A percentile compares a stretch with the other conserved stretches of the same genome.
These are phyloP conservation scores for Wickerhamomyces canadensis DNA, from an alignment of 805 yeast genomes.

Conservation along the genomic window DNA sequence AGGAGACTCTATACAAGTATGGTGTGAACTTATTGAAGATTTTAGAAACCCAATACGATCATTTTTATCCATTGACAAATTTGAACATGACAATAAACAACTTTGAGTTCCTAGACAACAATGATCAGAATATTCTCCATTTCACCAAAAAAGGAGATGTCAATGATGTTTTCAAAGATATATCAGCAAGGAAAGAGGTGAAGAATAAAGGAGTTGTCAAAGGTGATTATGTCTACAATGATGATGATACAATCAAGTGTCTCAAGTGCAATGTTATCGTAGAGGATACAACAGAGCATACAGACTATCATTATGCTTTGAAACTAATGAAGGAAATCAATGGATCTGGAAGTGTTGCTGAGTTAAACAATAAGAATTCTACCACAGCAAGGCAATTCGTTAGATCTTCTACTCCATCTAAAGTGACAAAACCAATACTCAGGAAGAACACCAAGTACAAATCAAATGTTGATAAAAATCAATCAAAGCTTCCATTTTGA, in stretches of 20 bases:
- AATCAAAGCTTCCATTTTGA: conserved; percentile 21
- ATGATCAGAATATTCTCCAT: conserved; percentile 13
- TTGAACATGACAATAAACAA: conserved; percentile 48
- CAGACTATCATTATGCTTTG: conserved; percentile 49
- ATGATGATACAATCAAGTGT: conserved; percentile 5
- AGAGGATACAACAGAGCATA: conserved; percentile 37
- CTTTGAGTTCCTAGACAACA: conserved; percentile 37
- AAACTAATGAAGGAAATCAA: conserved; percentile 41
- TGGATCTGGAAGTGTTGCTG: conserved; percentile 22
- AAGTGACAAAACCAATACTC: not conserved
- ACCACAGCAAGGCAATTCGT: conserved; percentile 5
- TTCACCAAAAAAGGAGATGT: conserved; percentile 16
- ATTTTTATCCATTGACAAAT: conserved; percentile 43
- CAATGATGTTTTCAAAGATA: conserved; percentile 5
- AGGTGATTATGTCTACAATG: not conserved
- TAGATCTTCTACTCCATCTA: not conserved
- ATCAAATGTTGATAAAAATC: conserved; percentile 12
- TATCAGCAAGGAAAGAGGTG: conserved; percentile 1
- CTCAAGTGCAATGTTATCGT: conserved; percentile 11
- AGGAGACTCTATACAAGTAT: conserved; percentile 22
- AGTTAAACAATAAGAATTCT: too few relatives aligned
- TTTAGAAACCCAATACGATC: conserved; percentile 26
- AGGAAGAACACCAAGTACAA: conserved; percentile 5
- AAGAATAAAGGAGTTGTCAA: not conserved
- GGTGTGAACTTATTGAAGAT: conserved; percentile 39